Evolutionary conservation across 208 protist genomes (phyloP), one percentile per base, ranked within the genome.

Genomic region (Leishmania guyanensis): DNA sequence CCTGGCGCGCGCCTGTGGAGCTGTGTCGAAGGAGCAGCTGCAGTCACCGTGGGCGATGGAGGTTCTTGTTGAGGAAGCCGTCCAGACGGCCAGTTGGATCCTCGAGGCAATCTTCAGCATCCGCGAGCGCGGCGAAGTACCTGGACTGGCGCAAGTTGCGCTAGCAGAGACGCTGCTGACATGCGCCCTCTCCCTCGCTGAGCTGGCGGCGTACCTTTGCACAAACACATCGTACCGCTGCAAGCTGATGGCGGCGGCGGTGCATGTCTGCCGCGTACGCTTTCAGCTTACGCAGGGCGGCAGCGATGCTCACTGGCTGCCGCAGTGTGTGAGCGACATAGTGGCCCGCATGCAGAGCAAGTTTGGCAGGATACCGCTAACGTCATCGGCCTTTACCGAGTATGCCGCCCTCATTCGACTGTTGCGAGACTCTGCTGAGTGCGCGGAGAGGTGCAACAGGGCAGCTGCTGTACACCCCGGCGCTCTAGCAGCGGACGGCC

Each of bases 161-260:
- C 71, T 85, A n/a, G 36, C 51, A 6, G 50, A 65, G 10, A 58
- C 82, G 76, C 64, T 87, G 56, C 80, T 90, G 51, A 36, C 82
- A 14, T 76, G 62, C 54, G 22, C 50, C 14, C 81, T 85, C 10
- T 82, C 78, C 33, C 60, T 88, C 51, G 77, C 64, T 12, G 82
- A 85, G 48, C 68, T 85, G 22, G 69, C 77, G 10, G 82, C 77
- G 1, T 85, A 81, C 43, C 70, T 85, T n/a, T 68, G 71, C 14
- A 81, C 76, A 12, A 68, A 85, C 72, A 81, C 82, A 22, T 54
- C 66, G 33, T 20, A 33, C 16, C 84, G 84, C 43, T 78, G 81
- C 60, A 5, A 73, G 33, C 81, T 90, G 69, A 51, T 84, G 51
- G 70, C 69, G 4, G 79, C 69, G 9, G 78, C 72, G 16, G 78